These are phyloP conservation scores for Metroxylon sagu DNA, from an alignment of 176 grass and related monocot species.

Conservation along the genomic window DNA sequence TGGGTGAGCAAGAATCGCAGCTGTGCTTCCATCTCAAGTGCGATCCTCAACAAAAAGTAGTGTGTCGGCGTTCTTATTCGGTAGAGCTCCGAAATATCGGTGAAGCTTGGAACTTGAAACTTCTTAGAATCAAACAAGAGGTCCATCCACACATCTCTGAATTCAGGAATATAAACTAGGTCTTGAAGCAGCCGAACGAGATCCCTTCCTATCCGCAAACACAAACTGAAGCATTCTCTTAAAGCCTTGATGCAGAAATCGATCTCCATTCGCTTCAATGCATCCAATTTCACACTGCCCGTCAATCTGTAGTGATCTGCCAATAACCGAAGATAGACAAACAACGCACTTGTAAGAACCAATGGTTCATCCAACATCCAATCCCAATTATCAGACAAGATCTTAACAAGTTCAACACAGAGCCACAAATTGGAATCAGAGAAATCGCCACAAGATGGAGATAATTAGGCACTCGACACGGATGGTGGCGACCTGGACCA, in stretches of 20 bases:
- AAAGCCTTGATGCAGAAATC: constrained; percentile 41
- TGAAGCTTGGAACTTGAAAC: constrained; percentile 16
- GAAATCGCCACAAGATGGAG: constrained; percentile 51
- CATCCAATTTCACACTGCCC: constrained; percentile 28
- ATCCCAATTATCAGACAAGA: constrained; percentile 26
- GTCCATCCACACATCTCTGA: constrained; percentile 57
- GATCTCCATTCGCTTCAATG: constrained; percentile 46
- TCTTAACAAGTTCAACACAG: constrained; percentile 15
- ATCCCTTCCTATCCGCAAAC: constrained; percentile 52
- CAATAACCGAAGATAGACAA: constrained; percentile 40
- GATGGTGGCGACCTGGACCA: constrained; percentile 37
- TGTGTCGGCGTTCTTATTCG: constrained; percentile 24
- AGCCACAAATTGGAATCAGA: constrained; percentile 47
- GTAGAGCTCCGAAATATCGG: constrained; percentile 34
- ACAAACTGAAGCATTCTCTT: constrained; percentile 40
- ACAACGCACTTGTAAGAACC: constrained; percentile 29
- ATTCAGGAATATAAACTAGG: constrained; percentile 49
- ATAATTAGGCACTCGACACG: constrained; percentile 31
- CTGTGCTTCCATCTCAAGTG: constrained; percentile 61
- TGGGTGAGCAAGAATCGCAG: constrained; percentile 75
- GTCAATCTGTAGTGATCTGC: constrained; percentile 49
- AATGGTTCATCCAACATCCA: constrained; percentile 20
- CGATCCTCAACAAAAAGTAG: constrained; percentile 31
- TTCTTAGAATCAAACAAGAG: constrained; percentile 1
- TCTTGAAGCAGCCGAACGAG: constrained; percentile 71